These are phyloP conservation scores for Hymenoscyphus infarciens DNA, from an alignment of 2,329 filamentous ascomycete species.

Conservation along the genomic window DNA sequence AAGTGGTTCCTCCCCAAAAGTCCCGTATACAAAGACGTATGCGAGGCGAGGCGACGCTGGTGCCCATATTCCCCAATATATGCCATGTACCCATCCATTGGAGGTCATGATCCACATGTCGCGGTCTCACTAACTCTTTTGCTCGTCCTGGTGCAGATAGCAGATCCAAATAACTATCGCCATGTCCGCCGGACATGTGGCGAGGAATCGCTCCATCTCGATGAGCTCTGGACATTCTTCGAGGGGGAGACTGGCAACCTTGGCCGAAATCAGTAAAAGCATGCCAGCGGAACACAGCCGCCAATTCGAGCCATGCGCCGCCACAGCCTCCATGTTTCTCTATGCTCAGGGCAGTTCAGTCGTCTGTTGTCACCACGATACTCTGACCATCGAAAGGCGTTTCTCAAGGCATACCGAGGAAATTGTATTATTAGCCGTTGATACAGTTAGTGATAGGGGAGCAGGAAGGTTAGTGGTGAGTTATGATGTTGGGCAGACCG, in stretches of 20 bases:
- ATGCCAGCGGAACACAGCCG: constrained; percentile 48
- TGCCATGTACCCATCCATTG: constrained; percentile 26
- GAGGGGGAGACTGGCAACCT: constrained; percentile 41
- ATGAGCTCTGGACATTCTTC: constrained; percentile 54
- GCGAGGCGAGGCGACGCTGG: constrained; percentile 20
- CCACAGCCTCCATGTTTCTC: constrained; percentile 85
- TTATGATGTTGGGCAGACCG: constrained; percentile 86
- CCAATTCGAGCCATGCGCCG: constrained; percentile 81
- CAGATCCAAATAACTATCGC: constrained; percentile 36
- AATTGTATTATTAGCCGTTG: constrained; percentile 78
- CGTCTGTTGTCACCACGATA: constrained; percentile 89
- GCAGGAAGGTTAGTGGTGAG: constrained; percentile 85
- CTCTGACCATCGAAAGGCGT: constrained; percentile 78
- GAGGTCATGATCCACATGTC: constrained; percentile 27
- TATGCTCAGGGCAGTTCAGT: constrained; percentile 81
- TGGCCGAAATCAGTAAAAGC: constrained; percentile 47
- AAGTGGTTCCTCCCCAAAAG: constrained; percentile 22
- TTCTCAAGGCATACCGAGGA: constrained; percentile 83
- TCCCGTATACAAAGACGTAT: constrained; percentile 13
- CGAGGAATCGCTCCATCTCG: constrained; percentile 57
- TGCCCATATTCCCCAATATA: constrained; percentile 18
- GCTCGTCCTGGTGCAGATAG: constrained; percentile 28
- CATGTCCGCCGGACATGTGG: constrained; percentile 56
- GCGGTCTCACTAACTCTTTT: constrained; percentile 32
- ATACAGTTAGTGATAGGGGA: constrained; percentile 85